phyloP scores from a whole-genome alignment of 2,329 filamentous ascomycete species.

The Rhynchosporium secalis region DNA sequence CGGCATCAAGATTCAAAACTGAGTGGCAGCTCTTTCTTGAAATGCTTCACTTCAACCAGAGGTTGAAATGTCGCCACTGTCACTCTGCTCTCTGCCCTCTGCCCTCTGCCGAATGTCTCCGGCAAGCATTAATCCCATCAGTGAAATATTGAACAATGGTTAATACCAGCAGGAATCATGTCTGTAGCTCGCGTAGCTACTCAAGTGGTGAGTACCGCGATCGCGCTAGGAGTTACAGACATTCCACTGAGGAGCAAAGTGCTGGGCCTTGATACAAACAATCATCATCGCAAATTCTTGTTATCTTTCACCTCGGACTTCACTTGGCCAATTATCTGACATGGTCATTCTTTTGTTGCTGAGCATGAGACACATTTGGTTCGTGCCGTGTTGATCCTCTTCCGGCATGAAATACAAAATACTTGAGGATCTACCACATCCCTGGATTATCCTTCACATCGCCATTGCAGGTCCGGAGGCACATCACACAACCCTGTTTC shows the following conservation, averaged over 20 bases:
- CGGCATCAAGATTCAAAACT: background rate
- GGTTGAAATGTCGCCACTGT: slow-evolving; percentile 6
- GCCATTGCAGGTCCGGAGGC: background rate
- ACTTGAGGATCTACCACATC: slow-evolving; percentile 33
- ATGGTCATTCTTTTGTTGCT: background rate
- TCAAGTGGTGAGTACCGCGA: slow-evolving; percentile 16
- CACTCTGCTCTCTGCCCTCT: background rate
- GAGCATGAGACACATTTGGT: background rate
- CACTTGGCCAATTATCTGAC: background rate
- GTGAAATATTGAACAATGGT: too few species aligned
- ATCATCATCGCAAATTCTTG: background rate
- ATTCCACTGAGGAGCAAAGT: slow-evolving; percentile 10
- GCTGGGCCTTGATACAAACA: background rate
- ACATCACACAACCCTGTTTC: slow-evolving; percentile 19
- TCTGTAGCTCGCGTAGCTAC: too few species aligned
- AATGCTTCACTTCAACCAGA: background rate
- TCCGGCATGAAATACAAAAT: slow-evolving; percentile 17
- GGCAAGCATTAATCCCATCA: too few species aligned
- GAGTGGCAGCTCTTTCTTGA: background rate
- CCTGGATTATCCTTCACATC: slow-evolving; percentile 11
- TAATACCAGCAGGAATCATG: too few species aligned
- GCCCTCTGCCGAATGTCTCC: too few species aligned
- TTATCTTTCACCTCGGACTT: background rate
- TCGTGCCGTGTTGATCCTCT: slow-evolving; percentile 8
- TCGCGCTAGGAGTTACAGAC: slow-evolving; percentile 23